Evolutionary conservation across 306 rosid species (phyloP), one percentile per base, ranked within the genome.

Genomic region (Quercus berberidifolia): DNA sequence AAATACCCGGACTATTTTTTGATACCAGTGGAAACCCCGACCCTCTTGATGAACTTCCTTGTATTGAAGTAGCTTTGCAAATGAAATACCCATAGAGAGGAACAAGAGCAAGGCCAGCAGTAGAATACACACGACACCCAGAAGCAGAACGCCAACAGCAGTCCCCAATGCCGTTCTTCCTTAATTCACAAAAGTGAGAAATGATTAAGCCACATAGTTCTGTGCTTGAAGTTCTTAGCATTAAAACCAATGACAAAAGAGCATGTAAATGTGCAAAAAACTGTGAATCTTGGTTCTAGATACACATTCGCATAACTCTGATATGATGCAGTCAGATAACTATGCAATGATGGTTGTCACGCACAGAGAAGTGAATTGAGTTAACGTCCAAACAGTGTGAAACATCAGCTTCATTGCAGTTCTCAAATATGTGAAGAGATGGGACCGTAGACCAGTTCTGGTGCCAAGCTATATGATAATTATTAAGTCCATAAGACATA

Each of bases 41-140:
- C 92, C 95, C 84, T 88, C 97, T 78, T 76, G 89, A 77, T 92
- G 98, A 55, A 94, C 93, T 90, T 94, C 99, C 84, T 92, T 89
- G 88, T 94, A 94, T 74, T 90, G 95, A 87, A 92, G 97, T 38
- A 92, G 90, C 79, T 80, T 83, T 49, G 93, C 99, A 23, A 86
- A 89, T n/a, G 99, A 90, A 58, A 94, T 94, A 46, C 99, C 99
- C 49, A 84, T n/a, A 0, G 93, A 92, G 79, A 92, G 92, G 89
- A 94, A 92, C 82, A 91, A 23, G 83, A 94, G 80, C 88, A 92
- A 87, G 28, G 83, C 80, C 23, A 92, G 85, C 84, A 94, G 91
- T 73, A 86, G 81, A 77, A 75, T 28, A 3, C 79, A 73, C 56
- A 83, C 88, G 15, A 77, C 71, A 30, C 83, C 76, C 59, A 94